phyloP scores from a whole-genome alignment of 192 early-diverging fungal genomes.

The Haplosporangium gracile region DNA sequence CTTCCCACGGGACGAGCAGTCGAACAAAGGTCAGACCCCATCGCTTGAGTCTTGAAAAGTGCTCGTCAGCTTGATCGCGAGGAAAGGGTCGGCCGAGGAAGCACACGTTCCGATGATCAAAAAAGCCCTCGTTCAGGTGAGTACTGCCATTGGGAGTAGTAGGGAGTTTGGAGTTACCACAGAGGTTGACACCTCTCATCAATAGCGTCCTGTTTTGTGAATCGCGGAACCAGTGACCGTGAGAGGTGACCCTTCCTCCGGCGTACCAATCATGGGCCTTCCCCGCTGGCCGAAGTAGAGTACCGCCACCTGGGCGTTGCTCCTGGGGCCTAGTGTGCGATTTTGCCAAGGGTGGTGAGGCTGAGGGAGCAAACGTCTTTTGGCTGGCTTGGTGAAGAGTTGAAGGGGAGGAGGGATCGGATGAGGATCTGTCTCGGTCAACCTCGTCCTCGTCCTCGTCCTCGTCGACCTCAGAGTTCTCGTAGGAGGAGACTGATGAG shows the following conservation, averaged over 20 bases:
- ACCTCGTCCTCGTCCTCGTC: not conserved
- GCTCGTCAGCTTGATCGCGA: slow-evolving; percentile 77
- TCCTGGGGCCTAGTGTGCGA: slow-evolving; percentile 2
- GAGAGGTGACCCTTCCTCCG: slow-evolving; percentile 44
- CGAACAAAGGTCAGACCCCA: slow-evolving; percentile 90
- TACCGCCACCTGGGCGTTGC: slow-evolving; percentile 37
- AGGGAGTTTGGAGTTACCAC: slow-evolving; percentile 83
- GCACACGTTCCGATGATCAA: slow-evolving; percentile 79
- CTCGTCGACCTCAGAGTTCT: slow-evolving; percentile 37
- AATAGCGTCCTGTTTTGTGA: slow-evolving; percentile 68
- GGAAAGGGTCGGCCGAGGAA: slow-evolving; percentile 86
- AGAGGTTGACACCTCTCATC: slow-evolving; percentile 84
- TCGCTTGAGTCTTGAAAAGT: slow-evolving; percentile 77
- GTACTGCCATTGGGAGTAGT: slow-evolving; percentile 73
- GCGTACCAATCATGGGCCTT: slow-evolving; percentile 59
- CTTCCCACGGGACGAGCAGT: slow-evolving; percentile 85
- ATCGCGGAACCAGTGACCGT: slow-evolving; percentile 65
- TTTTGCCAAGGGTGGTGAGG: not conserved
- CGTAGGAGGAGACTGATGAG: slow-evolving; percentile 60
- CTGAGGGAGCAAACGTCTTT: not conserved
- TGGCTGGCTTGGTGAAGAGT: not conserved
- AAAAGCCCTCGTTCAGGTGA: slow-evolving; percentile 73
- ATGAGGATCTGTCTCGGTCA: not conserved
- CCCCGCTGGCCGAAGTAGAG: slow-evolving; percentile 32
- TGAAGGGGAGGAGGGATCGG: not conserved